Base-by-base conservation (phyloP, 441 rosid species). In the Pelargonium australe region DNA sequence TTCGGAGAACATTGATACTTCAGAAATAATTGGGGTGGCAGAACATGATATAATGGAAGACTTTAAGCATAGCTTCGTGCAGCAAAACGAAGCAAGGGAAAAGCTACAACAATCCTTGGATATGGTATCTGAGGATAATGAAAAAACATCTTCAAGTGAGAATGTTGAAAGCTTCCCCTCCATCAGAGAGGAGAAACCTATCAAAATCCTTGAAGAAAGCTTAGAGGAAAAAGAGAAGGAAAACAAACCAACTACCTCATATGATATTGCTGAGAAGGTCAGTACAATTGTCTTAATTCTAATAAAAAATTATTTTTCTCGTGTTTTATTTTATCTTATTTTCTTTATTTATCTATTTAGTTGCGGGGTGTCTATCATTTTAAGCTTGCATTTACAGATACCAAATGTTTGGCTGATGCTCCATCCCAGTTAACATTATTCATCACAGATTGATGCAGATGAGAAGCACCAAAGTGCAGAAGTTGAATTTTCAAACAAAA, bases 61-160 rank as follows among this genome's bases (percentile, higher is more conserved):
- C 7, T 37, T 41, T 2, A 67, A 72, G 70, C 63, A 66, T n/a
- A 70, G 60, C 37, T 61, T 61, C 65, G 62, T 28, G 65, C 74
- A 72, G 70, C 75, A 70, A 67, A 65, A 73, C 53, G 72, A 70
- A 12, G 75, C 23, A 53, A 55, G 40, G 44, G 78, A 81, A 72
- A 72, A 69, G 64, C 64, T 65, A 60, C 70, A 66, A 45, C 40
- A 51, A 25, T 65, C 72, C 44, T 6, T 66, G 25, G 70, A 44
- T 41, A 41, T 44, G 43, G 65, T 66, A 61, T 31, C 45, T 34
- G 66, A 72, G 72, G 71, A 75, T 13, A 41, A 45, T 28, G 49
- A 41, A 16, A 47, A 65, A 64, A 64, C 66, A 31, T 28, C 71
- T 17, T 64, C 64, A 45, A 65, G 45, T 49, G 77, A 74, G 68